These are phyloP conservation scores for Alliaria petiolata DNA, from an alignment of 345 rosid species.

Conservation along the genomic window DNA sequence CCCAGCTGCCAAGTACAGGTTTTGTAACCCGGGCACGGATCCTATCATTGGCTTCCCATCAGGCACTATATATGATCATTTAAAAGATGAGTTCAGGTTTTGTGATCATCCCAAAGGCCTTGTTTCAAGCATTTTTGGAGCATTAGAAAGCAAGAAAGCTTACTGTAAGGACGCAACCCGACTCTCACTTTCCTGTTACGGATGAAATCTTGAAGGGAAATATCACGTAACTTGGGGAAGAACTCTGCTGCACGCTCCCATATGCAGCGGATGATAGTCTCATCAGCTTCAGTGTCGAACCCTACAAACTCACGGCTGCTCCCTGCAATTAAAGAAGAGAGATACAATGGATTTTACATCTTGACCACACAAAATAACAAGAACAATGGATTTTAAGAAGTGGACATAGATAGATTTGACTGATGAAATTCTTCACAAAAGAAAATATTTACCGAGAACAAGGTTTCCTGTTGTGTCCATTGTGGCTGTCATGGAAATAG, in stretches of 20 bases:
- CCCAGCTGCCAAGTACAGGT: slow-evolving; percentile 76
- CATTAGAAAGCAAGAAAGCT: slow-evolving; percentile 30
- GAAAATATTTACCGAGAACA: slow-evolving; percentile 82
- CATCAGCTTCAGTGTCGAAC: slow-evolving; percentile 62
- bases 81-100: neutral
- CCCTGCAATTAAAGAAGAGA: slow-evolving; percentile 38
- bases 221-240: slow-evolving; percentile 66
- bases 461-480: slow-evolving; percentile 67
- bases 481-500: slow-evolving; percentile 91
- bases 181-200: slow-evolving; percentile 70
- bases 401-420: neutral
- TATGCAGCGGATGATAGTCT: slow-evolving; percentile 50
- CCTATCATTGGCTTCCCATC: slow-evolving; percentile 92
- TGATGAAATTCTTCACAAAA: neutral
- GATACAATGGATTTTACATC: neutral
- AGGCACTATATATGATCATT: slow-evolving; percentile 53
- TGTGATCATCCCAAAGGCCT: neutral
- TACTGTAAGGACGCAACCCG: slow-evolving; percentile 95
- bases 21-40: slow-evolving; percentile 58
- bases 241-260: slow-evolving; percentile 76
- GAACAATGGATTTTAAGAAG: neutral
- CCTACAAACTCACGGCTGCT: slow-evolving; percentile 95
- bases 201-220: slow-evolving; percentile 40
- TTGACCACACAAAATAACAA: neutral
- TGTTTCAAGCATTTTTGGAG: neutral